A percentile compares a stretch with the other conserved stretches of the same genome.
phyloP scores from a whole-genome alignment of 2,329 filamentous ascomycete species.

The Xylaria sp. region DNA sequence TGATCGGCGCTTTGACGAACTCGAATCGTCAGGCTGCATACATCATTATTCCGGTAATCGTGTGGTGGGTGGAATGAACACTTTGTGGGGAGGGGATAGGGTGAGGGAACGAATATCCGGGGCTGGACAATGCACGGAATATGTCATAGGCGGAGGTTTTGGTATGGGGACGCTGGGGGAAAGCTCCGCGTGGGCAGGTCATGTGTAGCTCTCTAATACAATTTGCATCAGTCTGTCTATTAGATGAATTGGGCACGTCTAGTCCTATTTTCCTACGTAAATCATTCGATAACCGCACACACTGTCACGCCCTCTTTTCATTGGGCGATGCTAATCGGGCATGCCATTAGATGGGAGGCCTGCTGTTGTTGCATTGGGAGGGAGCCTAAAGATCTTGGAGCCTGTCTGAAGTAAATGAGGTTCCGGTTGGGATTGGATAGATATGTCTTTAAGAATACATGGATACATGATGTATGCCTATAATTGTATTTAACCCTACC shows the following conservation, averaged over 20 bases:
- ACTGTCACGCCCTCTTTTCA: too few species aligned
- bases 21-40: neutral
- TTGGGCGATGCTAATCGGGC: too few species aligned
- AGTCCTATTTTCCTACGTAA: neutral
- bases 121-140: neutral
- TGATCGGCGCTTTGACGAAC: neutral
- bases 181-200: neutral
- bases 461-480: too few species aligned
- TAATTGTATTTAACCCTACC: too few species aligned
- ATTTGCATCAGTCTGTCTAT: neutral
- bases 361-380: neutral
- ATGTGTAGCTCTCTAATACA: too few species aligned
- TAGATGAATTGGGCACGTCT: neutral
- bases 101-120: neutral
- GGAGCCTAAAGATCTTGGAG: neutral
- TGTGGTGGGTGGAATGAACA: neutral
- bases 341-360: neutral
- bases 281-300: neutral
- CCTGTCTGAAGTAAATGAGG: too few species aligned
- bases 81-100: neutral
- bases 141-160: conserved; percentile 2
- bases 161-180: neutral
- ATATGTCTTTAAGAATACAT: too few species aligned
- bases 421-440: too few species aligned
- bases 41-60: neutral